Evolutionary conservation across 2,329 filamentous ascomycete species (phyloP).

Genomic region (Fusarium sp.): DNA sequence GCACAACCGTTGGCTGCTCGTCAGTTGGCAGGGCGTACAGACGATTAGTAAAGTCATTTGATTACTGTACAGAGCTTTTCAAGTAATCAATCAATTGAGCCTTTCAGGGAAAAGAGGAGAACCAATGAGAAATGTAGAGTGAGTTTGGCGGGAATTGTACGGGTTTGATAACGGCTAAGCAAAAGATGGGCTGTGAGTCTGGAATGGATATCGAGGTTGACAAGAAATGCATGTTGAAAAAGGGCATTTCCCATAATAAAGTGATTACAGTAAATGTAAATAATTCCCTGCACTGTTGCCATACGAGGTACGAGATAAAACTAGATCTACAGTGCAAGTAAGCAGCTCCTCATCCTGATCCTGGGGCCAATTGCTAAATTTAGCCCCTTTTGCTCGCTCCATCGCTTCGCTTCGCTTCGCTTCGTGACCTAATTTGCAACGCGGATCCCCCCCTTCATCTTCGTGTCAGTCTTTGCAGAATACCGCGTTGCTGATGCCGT

Average conservation of each 20-base stretch:
- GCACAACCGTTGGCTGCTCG: constrained; percentile 40
- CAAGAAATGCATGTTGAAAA: neutral
- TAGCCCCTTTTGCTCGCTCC: constrained; percentile 46
- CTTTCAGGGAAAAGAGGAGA: neutral
- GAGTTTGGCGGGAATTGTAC: constrained; percentile 27
- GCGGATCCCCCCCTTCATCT: constrained; percentile 24
- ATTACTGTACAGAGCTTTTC: constrained; percentile 42
- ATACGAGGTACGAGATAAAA: neutral
- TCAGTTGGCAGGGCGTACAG: constrained; percentile 40
- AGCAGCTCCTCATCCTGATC: constrained; percentile 20
- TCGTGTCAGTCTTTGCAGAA: constrained; percentile 2
- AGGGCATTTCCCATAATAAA: constrained; percentile 1
- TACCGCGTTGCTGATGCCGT: constrained; percentile 6
- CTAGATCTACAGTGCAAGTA: constrained; percentile 39
- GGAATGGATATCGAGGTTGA: neutral
- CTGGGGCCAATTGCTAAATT: constrained; percentile 46
- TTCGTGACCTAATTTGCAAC: constrained; percentile 49
- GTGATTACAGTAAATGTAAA: neutral
- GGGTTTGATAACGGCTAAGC: constrained; percentile 8
- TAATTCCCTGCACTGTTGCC: constrained; percentile 32
- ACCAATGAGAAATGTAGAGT: constrained; percentile 1
- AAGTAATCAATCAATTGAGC: neutral
- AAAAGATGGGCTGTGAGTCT: neutral
- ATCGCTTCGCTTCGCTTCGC: constrained; percentile 26
- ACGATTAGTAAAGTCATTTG: constrained; percentile 45